phyloP scores from a whole-genome alignment of 2,329 filamentous ascomycete genomes.

The Trichophyton mentagrophytes region DNA sequence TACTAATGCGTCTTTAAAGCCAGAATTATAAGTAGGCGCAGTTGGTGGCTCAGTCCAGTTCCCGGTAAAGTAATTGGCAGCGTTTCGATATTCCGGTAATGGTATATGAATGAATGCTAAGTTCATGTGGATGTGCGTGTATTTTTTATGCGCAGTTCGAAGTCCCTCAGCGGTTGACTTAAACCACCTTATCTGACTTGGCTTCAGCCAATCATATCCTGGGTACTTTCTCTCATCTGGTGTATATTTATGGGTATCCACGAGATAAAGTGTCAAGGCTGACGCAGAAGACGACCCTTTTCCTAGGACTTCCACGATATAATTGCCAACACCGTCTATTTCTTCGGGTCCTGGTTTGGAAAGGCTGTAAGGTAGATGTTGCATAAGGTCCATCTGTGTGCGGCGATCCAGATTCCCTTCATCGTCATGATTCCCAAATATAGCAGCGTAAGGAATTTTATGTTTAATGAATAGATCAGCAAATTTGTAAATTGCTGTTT shows the following conservation, averaged over 20 bases:
- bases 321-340: constrained; percentile 87
- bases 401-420: constrained; percentile 67
- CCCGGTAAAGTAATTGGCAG: constrained; percentile 50
- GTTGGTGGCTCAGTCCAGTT: constrained; percentile 73
- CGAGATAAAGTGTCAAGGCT: constrained; percentile 83
- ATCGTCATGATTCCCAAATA: constrained; percentile 97
- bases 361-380: constrained; percentile 78
- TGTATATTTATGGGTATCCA: constrained; percentile 86
- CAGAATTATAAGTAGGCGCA: constrained; percentile 76
- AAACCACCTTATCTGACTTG: constrained; percentile 92
- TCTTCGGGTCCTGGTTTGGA: constrained; percentile 70
- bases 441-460: constrained; percentile 82
- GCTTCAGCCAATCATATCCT: constrained; percentile 98
- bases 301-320: constrained; percentile 79
- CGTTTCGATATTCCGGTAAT: constrained; percentile 68
- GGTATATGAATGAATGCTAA: constrained; percentile 97
- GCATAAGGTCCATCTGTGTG: constrained; percentile 72
- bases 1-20: constrained; percentile 81
- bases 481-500: constrained; percentile 89
- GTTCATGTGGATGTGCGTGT: constrained; percentile 86
- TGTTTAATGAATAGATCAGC: constrained; percentile 70
- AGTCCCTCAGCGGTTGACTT: constrained; percentile 59
- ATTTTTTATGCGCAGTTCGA: constrained; percentile 66
- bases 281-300: constrained; percentile 69
- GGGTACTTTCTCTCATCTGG: constrained; percentile 75